Percentiles rank a stretch among this genome's conserved stretches.
Conservation (phyloP, 176 grass and related monocot genomes). For the Eremochloa ophiuroides region DNA sequence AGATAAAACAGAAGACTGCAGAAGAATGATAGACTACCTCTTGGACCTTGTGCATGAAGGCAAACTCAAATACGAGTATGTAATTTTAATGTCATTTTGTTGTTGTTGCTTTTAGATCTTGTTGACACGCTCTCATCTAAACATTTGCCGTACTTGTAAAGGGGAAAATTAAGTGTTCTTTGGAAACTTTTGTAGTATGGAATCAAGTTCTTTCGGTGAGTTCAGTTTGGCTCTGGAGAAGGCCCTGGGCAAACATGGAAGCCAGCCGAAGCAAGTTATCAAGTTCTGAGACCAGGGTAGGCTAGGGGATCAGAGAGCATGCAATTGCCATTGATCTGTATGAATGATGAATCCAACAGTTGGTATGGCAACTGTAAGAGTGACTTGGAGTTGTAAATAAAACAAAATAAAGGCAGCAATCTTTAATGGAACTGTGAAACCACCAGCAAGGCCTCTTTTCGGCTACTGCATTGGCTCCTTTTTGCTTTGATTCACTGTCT, state of each 20-base stretch:
- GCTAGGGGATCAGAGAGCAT: not conserved
- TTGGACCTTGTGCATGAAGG: slow-evolving; percentile 57
- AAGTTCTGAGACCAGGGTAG: slow-evolving; percentile 43
- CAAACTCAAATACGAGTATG: slow-evolving; percentile 82
- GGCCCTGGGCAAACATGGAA: slow-evolving; percentile 70
- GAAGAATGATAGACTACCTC: slow-evolving; percentile 63
- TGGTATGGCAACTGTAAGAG: not conserved
- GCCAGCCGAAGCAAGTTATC: slow-evolving; percentile 83
- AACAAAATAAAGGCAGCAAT: not conserved
- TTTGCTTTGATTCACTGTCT: too few relatives aligned
- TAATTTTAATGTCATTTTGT: not conserved
- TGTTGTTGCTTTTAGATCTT: not conserved
- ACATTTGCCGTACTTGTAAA: not conserved
- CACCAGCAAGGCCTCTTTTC: not conserved
- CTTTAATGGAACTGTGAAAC: not conserved
- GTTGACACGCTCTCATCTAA: not conserved
- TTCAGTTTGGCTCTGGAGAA: slow-evolving; percentile 68
- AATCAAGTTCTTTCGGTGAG: slow-evolving; percentile 56
- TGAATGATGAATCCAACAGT: not conserved
- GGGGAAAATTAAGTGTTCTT: not conserved
- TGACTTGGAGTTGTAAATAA: not conserved
- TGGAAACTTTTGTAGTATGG: slow-evolving; percentile 55
- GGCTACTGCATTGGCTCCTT: too few relatives aligned
- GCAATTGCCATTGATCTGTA: not conserved
- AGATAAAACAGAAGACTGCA: slow-evolving; percentile 67